Percentiles rank a stretch among this genome's conserved stretches.
Conservation (phyloP, 805 yeast genomes). For the Monosporozyma servazzii region DNA sequence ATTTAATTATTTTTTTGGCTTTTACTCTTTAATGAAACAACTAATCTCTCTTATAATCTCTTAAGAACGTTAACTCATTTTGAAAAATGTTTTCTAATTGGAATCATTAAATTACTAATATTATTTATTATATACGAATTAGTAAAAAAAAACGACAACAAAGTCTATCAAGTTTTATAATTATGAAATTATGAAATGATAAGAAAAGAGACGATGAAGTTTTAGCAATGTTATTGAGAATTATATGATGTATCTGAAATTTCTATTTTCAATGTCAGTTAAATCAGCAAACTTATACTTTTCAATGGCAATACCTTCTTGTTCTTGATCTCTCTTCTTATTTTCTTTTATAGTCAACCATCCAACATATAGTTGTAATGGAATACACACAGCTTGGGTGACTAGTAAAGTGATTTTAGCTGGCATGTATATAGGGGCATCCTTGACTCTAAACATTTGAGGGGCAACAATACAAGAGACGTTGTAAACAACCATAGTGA, state of each 20-base stretch:
- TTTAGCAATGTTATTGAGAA: background rate
- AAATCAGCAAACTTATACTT: constrained; percentile 44
- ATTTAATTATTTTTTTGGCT: constrained; percentile 23
- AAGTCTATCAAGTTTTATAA: background rate
- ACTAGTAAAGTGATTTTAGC: constrained; percentile 51
- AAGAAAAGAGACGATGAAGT: background rate
- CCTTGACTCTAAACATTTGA: constrained; percentile 44
- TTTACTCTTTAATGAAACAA: no score
- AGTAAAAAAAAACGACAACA: no score
- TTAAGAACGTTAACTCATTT: no score
- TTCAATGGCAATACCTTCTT: constrained; percentile 24
- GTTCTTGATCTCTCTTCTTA: constrained; percentile 36
- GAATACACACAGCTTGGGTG: constrained; percentile 40
- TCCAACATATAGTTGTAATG: constrained; percentile 36
- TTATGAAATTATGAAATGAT: background rate
- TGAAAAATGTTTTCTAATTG: no score
- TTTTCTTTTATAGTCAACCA: constrained; percentile 42
- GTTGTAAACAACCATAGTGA: constrained; percentile 51
- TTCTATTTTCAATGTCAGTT: constrained; percentile 50
- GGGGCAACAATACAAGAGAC: constrained; percentile 56
- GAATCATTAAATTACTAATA: no score
- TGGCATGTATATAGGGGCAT: constrained; percentile 45
- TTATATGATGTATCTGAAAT: constrained; percentile 46
- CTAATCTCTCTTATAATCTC: no score
- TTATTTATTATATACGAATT: no score